Conservation (phyloP, 345 rosid species). For the Salix koriyanagi region DNA sequence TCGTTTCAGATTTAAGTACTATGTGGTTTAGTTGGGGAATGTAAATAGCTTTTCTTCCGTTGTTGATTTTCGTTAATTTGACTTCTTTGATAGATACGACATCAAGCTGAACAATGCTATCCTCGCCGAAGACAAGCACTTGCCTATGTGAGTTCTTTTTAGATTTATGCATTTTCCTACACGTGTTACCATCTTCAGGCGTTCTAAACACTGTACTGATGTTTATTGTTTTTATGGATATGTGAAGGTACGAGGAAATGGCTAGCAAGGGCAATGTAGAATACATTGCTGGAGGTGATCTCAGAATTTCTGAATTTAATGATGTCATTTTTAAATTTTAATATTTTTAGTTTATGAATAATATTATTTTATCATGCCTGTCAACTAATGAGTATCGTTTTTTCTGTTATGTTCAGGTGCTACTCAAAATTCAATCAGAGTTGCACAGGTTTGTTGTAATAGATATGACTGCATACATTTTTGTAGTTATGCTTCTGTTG, state of each 20-base stretch:
- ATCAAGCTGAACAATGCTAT: slow-evolving; percentile 85
- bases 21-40: background rate
- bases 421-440: slow-evolving; percentile 91
- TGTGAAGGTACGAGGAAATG: slow-evolving; percentile 60
- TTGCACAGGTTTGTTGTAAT: slow-evolving; percentile 65
- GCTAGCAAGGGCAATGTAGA: slow-evolving; percentile 42
- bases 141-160: slow-evolving; percentile 64
- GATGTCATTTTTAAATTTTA: background rate
- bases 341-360: too few species aligned
- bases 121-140: slow-evolving; percentile 89
- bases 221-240: background rate
- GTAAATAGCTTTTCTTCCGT: background rate
- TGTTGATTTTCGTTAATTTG: background rate
- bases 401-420: slow-evolving; percentile 43
- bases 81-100: slow-evolving; percentile 52
- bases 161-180: background rate
- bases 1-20: background rate
- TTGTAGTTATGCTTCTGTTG: background rate
- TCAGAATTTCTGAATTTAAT: background rate
- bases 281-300: slow-evolving; percentile 70
- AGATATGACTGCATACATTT: background rate
- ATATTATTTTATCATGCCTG: background rate
- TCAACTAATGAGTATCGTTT: background rate
- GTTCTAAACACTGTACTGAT: background rate
- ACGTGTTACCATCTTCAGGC: too few species aligned